A percentile compares a stretch with the other conserved stretches of the same genome.
These are phyloP conservation scores for Pythium brachiatum DNA, from an alignment of 352 stramenopile species.

Conservation along the genomic window DNA sequence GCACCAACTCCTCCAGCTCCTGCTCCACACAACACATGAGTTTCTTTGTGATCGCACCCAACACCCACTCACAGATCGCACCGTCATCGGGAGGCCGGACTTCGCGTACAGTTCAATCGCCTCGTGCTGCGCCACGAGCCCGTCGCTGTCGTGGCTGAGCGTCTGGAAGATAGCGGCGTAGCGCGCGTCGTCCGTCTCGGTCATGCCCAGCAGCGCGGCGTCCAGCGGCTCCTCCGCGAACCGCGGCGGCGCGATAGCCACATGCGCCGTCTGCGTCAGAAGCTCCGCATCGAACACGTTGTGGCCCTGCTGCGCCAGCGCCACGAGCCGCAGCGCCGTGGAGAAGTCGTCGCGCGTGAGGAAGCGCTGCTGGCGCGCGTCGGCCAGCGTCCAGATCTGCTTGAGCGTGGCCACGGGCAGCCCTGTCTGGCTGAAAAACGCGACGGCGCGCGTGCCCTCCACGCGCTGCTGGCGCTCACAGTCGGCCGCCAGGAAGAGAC, in stretches of 20 bases:
- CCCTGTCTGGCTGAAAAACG: slow-evolving; percentile 27
- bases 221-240: slow-evolving; percentile 29
- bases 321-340: slow-evolving; percentile 31
- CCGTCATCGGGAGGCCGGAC: slow-evolving; percentile 15
- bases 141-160: slow-evolving; percentile 13
- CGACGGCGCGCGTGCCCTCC: slow-evolving; percentile 26
- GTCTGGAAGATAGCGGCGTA: slow-evolving; percentile 30
- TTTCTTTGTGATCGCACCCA: too few species aligned
- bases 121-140: slow-evolving; percentile 6
- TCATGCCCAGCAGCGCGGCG: slow-evolving; percentile 14
- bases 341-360: slow-evolving; percentile 18
- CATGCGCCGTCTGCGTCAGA: background rate
- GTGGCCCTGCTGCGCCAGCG: slow-evolving; percentile 29
- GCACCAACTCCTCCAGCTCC: slow-evolving; percentile 25
- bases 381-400: slow-evolving; percentile 34
- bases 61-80: background rate
- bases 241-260: slow-evolving; percentile 12
- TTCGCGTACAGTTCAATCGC: slow-evolving; percentile 28
- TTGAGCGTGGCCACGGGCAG: slow-evolving; percentile 33
- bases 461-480: slow-evolving; percentile 16
- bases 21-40: background rate
- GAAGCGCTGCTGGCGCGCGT: slow-evolving; percentile 19
- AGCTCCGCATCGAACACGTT: slow-evolving; percentile 13
- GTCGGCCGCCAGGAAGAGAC: slow-evolving; percentile 33
- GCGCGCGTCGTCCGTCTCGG: slow-evolving; percentile 18